Evolutionary conservation across 805 yeast genomes (phyloP).

Genomic region (Ascoidea asiatica): DNA sequence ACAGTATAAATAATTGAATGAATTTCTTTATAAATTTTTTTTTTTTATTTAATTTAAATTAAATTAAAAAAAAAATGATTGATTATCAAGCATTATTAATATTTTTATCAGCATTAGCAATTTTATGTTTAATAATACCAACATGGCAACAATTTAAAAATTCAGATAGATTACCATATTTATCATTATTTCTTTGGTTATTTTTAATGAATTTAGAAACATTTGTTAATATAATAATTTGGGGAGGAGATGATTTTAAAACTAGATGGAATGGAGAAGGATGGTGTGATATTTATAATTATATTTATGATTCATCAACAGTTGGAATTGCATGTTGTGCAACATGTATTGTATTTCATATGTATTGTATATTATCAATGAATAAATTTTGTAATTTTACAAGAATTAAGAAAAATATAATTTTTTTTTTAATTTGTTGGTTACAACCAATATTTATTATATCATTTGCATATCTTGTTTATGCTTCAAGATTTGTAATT

Average conservation of each 20-base stretch:
- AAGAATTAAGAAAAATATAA: not conserved
- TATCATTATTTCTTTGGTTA: not conserved
- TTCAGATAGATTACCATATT: not conserved
- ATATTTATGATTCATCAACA: not conserved
- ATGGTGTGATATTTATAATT: not conserved
- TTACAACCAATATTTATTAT: not conserved
- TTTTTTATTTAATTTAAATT: no score
- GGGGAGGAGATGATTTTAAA: not conserved
- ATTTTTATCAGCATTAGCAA: not conserved
- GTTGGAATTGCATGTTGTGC: not conserved
- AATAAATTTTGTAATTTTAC: no score
- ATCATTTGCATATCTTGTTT: not conserved
- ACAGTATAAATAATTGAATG: no score
- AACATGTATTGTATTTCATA: not conserved
- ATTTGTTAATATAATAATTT: not conserved
- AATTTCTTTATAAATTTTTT: no score
- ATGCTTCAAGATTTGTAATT: not conserved
- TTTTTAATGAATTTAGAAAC: not conserved
- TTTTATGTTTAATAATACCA: not conserved
- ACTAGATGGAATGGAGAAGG: not conserved
- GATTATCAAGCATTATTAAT: not conserved
- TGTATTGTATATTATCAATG: not conserved
- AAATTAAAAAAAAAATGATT: no score
- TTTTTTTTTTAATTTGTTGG: not conserved
- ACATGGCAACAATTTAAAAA: not conserved